Percentiles rank a stretch among this genome's conserved stretches.
Evolutionary conservation across 108 stramenopile species (phyloP).

Genomic region (Cyclotella cryptica): DNA sequence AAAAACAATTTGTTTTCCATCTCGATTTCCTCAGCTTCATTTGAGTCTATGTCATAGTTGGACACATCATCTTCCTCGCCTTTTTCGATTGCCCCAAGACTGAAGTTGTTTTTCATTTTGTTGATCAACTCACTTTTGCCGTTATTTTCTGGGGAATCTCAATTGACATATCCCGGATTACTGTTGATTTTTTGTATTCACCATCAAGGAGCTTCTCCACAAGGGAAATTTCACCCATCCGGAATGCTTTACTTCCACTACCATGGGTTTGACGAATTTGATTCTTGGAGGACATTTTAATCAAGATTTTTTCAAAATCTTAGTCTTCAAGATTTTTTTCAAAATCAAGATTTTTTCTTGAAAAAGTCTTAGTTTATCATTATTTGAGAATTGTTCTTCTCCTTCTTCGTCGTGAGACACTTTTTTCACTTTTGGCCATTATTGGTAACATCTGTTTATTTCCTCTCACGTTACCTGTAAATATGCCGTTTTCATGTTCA

Average conservation of each 20-base stretch:
- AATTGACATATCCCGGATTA: slow-evolving; percentile 45
- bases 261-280: slow-evolving; percentile 45
- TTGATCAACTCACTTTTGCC: slow-evolving; percentile 20
- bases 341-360: no score
- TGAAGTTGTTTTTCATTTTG: slow-evolving; percentile 11
- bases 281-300: no score
- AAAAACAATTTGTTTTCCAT: slow-evolving; percentile 16
- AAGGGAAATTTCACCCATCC: slow-evolving; percentile 28
- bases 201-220: slow-evolving; percentile 52
- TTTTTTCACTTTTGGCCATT: no score
- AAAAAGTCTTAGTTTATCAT: no score
- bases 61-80: slow-evolving; percentile 41
- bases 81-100: slow-evolving; percentile 61
- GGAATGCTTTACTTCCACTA: slow-evolving; percentile 35
- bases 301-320: slow-evolving; percentile 26
- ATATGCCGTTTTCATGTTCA: no score
- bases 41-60: slow-evolving; percentile 19
- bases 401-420: no score
- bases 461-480: no score
- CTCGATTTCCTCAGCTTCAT: slow-evolving; percentile 22
- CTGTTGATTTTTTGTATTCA: slow-evolving; percentile 51
- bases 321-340: slow-evolving; percentile 25
- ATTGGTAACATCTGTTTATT: no score
- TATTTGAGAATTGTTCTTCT: no score
- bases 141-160: neutral